Conservation (phyloP, 2,329 filamentous ascomycete species). For the Botrytis tulipae region DNA sequence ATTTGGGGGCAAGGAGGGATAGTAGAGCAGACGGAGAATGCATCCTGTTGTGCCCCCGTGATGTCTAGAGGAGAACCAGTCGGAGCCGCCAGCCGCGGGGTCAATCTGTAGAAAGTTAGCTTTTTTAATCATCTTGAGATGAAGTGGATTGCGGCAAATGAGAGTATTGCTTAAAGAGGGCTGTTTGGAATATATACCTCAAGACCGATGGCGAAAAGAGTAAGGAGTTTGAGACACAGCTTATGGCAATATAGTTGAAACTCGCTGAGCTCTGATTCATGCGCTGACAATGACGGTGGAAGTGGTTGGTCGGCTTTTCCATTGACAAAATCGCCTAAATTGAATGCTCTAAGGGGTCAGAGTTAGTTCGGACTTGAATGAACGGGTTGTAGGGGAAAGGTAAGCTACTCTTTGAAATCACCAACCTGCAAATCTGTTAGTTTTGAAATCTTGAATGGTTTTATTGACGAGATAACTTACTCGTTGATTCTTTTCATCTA, state of each 20-base stretch:
- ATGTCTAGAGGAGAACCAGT: constrained; percentile 59
- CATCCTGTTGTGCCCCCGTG: constrained; percentile 53
- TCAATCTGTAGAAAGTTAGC: constrained; percentile 29
- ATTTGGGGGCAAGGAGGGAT: constrained; percentile 53
- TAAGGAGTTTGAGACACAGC: constrained; percentile 71
- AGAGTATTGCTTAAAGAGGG: neutral
- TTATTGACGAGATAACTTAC: constrained; percentile 45
- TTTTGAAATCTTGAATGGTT: neutral
- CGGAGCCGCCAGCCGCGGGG: constrained; percentile 28
- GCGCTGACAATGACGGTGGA: constrained; percentile 58
- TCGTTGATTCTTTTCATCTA: constrained; percentile 80
- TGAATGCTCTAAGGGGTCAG: constrained; percentile 69
- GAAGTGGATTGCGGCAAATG: neutral
- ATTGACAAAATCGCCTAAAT: constrained; percentile 73
- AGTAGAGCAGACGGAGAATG: constrained; percentile 63
- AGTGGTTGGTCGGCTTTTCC: constrained; percentile 74
- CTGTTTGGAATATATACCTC: constrained; percentile 45
- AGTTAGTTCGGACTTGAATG: neutral
- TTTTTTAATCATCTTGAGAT: neutral
- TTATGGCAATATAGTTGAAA: constrained; percentile 71
- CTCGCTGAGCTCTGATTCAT: constrained; percentile 59
- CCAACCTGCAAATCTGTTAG: constrained; percentile 54
- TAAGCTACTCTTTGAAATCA: constrained; percentile 77
- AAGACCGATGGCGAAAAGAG: constrained; percentile 76
- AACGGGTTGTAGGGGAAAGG: constrained; percentile 31